phyloP scores from a whole-genome alignment of 106 monocot species.

The Dendrobium officinale region DNA sequence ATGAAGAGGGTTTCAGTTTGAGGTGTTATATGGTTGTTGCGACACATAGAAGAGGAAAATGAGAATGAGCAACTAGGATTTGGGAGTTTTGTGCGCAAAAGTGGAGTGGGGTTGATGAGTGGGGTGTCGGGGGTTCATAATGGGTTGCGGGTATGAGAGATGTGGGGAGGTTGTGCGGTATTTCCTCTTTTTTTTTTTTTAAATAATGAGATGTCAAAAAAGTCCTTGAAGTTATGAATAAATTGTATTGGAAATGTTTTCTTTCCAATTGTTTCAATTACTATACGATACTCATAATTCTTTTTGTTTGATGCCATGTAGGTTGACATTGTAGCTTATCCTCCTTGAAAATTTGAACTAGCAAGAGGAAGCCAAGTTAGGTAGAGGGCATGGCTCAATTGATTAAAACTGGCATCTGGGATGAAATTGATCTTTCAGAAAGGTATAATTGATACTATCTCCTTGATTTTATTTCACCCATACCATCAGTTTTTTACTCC shows the following conservation, averaged over 20 bases:
- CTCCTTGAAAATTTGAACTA: background rate
- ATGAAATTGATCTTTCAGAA: slow-evolving; percentile 8
- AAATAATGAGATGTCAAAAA: background rate
- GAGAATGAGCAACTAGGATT: too few species aligned
- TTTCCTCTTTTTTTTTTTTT: too few species aligned
- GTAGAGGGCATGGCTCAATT: background rate
- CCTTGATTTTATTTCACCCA: background rate
- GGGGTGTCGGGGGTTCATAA: too few species aligned
- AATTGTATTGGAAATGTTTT: background rate
- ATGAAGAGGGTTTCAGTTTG: too few species aligned
- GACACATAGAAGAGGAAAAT: too few species aligned
- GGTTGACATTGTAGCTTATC: background rate
- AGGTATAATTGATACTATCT: background rate
- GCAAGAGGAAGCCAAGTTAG: background rate
- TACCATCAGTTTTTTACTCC: background rate
- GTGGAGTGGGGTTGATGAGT: too few species aligned
- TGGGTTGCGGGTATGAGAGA: too few species aligned
- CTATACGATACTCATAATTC: background rate
- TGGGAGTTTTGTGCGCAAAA: too few species aligned
- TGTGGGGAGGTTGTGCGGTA: too few species aligned
- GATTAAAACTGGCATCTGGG: background rate
- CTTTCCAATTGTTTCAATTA: background rate
- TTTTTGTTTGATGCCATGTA: background rate
- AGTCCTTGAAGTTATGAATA: background rate
- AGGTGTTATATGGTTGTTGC: too few species aligned